Conservation (phyloP, 331 rosid species). For the Rosa hybrid region DNA sequence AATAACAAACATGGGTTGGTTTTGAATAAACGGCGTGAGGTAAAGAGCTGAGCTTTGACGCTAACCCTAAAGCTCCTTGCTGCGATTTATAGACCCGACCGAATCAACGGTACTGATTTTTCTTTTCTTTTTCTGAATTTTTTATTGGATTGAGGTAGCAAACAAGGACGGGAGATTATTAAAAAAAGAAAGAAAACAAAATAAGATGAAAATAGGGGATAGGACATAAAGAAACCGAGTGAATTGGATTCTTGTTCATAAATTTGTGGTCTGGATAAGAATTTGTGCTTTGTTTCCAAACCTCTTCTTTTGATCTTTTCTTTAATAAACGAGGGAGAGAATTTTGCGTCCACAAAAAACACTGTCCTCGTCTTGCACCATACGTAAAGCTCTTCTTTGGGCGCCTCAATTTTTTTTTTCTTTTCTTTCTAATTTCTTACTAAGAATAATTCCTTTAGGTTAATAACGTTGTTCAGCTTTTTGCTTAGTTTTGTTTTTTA, state of each 20-base stretch:
- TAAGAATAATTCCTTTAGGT: neutral
- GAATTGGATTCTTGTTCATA: constrained; percentile 16
- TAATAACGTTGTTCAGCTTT: neutral
- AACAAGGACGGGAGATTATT: neutral
- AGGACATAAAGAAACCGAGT: neutral
- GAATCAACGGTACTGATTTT: constrained; percentile 29
- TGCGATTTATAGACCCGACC: constrained; percentile 20
- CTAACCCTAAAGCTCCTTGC: constrained; percentile 22
- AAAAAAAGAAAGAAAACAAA: too few relatives aligned
- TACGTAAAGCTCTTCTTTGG: constrained; percentile 9
- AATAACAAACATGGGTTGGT: neutral
- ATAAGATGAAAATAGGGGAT: neutral
- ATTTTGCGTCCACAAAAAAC: constrained; percentile 27
- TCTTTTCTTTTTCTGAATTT: too few relatives aligned
- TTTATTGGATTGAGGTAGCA: neutral
- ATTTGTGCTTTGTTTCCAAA: constrained; percentile 16
- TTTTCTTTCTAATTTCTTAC: neutral
- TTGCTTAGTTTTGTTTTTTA: neutral
- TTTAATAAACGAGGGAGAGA: neutral
- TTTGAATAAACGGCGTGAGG: constrained; percentile 26
- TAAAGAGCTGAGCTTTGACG: constrained; percentile 3
- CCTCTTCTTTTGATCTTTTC: neutral
- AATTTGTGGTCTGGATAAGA: constrained; percentile 13
- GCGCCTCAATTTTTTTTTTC: neutral
- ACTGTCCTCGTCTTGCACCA: neutral